A percentile compares a stretch with the other conserved stretches of the same genome.
Evolutionary conservation across 345 rosid species (phyloP).

Genomic region (Clausena lansium): DNA sequence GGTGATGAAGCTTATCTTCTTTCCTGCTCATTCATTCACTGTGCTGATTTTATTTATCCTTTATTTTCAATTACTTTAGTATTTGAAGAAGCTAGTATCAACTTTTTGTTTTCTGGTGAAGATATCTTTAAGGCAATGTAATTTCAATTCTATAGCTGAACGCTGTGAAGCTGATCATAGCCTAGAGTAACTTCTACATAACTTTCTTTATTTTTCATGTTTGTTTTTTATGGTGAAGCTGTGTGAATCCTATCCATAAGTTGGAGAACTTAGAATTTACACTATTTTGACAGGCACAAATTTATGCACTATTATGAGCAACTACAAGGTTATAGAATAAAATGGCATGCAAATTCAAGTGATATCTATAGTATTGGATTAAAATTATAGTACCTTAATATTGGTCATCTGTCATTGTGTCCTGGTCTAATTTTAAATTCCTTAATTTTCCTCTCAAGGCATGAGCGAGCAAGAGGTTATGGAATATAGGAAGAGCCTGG

Average conservation of each 20-base stretch:
- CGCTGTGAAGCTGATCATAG: background rate
- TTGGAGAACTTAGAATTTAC: background rate
- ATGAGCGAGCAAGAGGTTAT: conserved; percentile 79
- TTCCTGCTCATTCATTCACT: background rate
- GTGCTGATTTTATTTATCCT: too few relatives aligned
- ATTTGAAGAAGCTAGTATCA: background rate
- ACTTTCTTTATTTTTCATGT: too few relatives aligned
- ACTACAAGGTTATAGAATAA: too few relatives aligned
- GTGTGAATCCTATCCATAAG: background rate
- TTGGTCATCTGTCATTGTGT: background rate
- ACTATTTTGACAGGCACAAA: background rate
- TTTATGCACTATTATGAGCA: too few relatives aligned
- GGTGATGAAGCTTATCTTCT: background rate
- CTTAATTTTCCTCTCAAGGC: conserved; percentile 31
- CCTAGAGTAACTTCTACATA: background rate
- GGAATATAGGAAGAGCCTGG: conserved; percentile 66
- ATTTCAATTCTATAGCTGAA: background rate
- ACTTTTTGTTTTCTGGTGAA: background rate
- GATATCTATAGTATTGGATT: background rate
- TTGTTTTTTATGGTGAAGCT: too few relatives aligned
- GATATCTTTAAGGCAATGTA: background rate
- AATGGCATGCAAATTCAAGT: background rate
- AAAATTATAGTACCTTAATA: background rate
- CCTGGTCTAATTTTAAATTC: background rate
- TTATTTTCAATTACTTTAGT: too few relatives aligned